A percentile compares a stretch with the other conserved stretches of the same genome.
Evolutionary conservation across 192 early-diverging fungal species (phyloP).

Genomic region (Gamsiella multidivaricata): DNA sequence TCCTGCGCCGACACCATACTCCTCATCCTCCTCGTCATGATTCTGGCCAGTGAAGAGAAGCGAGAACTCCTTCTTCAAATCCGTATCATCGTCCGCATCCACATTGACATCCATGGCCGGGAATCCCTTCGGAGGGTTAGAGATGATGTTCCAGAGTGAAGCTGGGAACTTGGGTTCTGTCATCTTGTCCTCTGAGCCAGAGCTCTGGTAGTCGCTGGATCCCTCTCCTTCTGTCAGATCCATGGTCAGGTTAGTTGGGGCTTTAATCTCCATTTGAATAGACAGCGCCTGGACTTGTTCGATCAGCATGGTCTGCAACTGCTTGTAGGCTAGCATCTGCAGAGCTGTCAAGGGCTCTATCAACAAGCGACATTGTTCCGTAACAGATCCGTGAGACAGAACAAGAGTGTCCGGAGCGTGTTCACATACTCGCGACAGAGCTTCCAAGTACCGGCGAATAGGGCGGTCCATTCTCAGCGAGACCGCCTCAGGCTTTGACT

Average conservation of each 20-base stretch:
- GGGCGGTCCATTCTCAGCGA: conserved; percentile 41
- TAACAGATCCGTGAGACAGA: conserved; percentile 34
- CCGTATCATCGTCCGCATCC: conserved; percentile 38
- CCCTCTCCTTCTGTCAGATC: conserved; percentile 6
- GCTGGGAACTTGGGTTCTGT: conserved; percentile 39
- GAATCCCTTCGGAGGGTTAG: conserved; percentile 41
- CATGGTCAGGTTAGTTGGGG: conserved; percentile 21
- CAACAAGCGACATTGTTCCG: conserved; percentile 43
- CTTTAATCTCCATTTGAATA: conserved; percentile 47
- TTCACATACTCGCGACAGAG: conserved; percentile 24
- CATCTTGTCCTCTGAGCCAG: conserved; percentile 30
- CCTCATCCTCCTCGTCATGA: conserved; percentile 29
- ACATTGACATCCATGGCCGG: conserved; percentile 52
- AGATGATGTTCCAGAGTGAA: conserved; percentile 43
- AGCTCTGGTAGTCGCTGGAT: background rate
- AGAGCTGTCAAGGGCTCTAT: conserved; percentile 22
- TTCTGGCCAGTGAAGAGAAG: conserved; percentile 1
- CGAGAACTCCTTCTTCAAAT: conserved; percentile 35
- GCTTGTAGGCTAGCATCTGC: conserved; percentile 49
- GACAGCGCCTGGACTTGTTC: conserved; percentile 41
- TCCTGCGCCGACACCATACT: conserved; percentile 46
- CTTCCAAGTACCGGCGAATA: conserved; percentile 35
- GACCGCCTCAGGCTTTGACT: background rate
- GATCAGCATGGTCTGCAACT: conserved; percentile 31
- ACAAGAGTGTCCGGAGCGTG: conserved; percentile 26